Conservation (phyloP, 495 filamentous ascomycete species). For the Lepraria neglecta region DNA sequence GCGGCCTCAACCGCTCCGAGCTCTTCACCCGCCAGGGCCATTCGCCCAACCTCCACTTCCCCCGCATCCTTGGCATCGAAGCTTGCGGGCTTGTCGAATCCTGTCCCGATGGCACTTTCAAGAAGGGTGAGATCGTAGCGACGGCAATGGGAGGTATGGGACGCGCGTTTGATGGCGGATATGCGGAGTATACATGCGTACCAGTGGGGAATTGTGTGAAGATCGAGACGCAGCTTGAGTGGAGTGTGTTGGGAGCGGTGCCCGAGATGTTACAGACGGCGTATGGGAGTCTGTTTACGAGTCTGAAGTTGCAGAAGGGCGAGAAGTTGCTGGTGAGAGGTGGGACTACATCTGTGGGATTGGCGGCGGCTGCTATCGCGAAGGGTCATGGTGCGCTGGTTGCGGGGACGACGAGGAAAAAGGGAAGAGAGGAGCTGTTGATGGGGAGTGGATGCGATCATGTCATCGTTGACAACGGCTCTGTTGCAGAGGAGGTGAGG, state of each 20-base stretch:
- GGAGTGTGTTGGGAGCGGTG: slow-evolving; percentile 44
- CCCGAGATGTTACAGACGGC: slow-evolving; percentile 54
- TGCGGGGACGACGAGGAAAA: slow-evolving; percentile 38
- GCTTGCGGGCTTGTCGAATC: slow-evolving; percentile 40
- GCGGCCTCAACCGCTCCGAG: slow-evolving; percentile 52
- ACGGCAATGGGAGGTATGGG: slow-evolving; percentile 52
- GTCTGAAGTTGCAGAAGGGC: slow-evolving; percentile 36
- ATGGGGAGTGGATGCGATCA: slow-evolving; percentile 37
- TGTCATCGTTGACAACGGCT: slow-evolving; percentile 40
- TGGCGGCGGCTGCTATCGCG: slow-evolving; percentile 45
- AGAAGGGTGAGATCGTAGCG: slow-evolving; percentile 39
- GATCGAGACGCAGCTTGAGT: slow-evolving; percentile 35
- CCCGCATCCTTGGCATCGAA: slow-evolving; percentile 48
- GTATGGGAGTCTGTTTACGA: slow-evolving; percentile 40
- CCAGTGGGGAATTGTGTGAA: slow-evolving; percentile 40
- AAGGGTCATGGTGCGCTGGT: slow-evolving; percentile 35
- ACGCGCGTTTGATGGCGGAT: slow-evolving; percentile 45
- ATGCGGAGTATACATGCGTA: slow-evolving; percentile 49
- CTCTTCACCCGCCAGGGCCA: slow-evolving; percentile 51
- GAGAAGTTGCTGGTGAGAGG: slow-evolving; percentile 47
- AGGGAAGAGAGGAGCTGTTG: slow-evolving; percentile 35
- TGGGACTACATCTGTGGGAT: slow-evolving; percentile 44
- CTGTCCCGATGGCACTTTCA: slow-evolving; percentile 39
- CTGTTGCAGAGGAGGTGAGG: slow-evolving; percentile 34
- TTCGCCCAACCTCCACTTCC: slow-evolving; percentile 40